Percentiles rank a stretch among this genome's conserved stretches.
Conservation (phyloP, 192 early-diverging fungal species). For the Chytriomyces sp. region DNA sequence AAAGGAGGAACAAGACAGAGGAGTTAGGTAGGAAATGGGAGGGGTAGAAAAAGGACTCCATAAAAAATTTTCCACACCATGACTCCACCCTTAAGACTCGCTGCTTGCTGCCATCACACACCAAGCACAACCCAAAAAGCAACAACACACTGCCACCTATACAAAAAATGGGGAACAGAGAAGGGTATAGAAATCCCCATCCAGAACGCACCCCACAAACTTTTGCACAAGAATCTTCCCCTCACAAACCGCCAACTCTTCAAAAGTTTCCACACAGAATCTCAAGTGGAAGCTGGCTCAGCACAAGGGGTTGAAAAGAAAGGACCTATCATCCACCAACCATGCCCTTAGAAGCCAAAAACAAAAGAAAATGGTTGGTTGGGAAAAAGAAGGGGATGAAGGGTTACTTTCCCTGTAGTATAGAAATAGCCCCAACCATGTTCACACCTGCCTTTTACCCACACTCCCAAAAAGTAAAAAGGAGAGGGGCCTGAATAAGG, state of each 20-base stretch:
- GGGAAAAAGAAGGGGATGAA: neutral
- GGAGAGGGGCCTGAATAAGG: neutral
- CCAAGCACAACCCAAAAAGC: too few relatives aligned
- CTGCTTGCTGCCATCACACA: too few relatives aligned
- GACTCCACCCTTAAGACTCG: too few relatives aligned
- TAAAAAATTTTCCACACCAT: neutral
- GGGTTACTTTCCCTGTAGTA: constrained; percentile 6
- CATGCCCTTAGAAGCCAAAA: neutral
- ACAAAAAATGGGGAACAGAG: too few relatives aligned
- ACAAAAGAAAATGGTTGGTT: neutral
- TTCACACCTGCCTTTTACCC: constrained; percentile 22
- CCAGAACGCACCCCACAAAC: too few relatives aligned
- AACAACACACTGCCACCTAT: too few relatives aligned
- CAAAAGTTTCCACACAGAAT: neutral
- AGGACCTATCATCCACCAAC: neutral
- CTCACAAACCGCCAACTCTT: constrained; percentile 30
- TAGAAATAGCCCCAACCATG: constrained; percentile 7
- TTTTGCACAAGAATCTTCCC: neutral
- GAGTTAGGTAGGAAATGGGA: neutral
- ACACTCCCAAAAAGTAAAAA: neutral
- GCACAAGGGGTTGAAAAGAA: constrained; percentile 5
- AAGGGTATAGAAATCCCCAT: too few relatives aligned
- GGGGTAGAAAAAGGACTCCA: neutral
- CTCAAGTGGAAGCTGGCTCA: constrained; percentile 12
- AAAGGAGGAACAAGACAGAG: too few relatives aligned